Base-by-base conservation (phyloP, 1,284 basidiomycete genomes). In the Cryptococcus depauperatus region DNA sequence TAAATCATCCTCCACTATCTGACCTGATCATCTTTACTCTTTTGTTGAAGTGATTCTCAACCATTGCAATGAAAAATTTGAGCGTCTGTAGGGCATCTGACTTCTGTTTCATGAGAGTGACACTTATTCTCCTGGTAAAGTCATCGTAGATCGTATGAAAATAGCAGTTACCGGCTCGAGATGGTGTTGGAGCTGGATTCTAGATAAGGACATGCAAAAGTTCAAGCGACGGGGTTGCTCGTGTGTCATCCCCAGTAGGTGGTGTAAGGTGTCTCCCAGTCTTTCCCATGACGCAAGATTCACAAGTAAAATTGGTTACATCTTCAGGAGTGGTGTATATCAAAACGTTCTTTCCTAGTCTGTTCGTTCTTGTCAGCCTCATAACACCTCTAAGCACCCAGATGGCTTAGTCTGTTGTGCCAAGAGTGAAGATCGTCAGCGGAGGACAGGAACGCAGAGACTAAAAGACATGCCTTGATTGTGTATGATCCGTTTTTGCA, bases 81-180 rank as follows among this genome's bases (percentile, higher is more conserved):
- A 48, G 25, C 16, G 33, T 41, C 22, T 25, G 25, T 2, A 29
- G 30, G 29, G 52, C 29, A 11, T 52, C 42, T 13, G 37, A 38
- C 28, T 53, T 53, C 2, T n/a, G 7, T 35, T 43, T 47, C 13
- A 54, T 41, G 6, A 52, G 22, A 13, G 43, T 42, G 16, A 55
- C 26, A 18, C 42, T 35, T 11, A 49, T 47, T 1, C 41, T 28
- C 4, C 27, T 33, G 8, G 48, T 43, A 34, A 37, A 47, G 35
- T 59, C 49, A 35, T 57, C 53, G 37, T 53, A 55, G 13, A 46
- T 44, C 2, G 51, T 55, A 11, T 55, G 41, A 34, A 55, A 53
- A 27, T 50, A 51, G 4, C 23, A n/a, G 7, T 14, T 30, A 6
- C 51, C 53, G 32, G 34, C 41, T 29, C 42, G 44, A 3, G 48